Conservation (phyloP, 441 rosid genomes). For the Erysimum cheiri region DNA sequence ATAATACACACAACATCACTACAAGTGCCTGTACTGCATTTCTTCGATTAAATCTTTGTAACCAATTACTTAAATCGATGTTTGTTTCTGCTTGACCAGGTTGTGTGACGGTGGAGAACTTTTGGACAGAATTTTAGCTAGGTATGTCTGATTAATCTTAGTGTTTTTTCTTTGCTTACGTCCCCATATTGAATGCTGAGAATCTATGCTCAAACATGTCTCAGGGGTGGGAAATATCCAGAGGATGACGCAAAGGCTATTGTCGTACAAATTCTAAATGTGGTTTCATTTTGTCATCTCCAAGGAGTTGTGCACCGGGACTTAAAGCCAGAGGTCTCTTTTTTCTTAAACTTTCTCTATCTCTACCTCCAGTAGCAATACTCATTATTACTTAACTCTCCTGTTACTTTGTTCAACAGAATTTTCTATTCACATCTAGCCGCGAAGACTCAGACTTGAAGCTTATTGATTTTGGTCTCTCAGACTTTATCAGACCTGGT, state of each 20-base stretch:
- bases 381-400: neutral
- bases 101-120: slow-evolving; percentile 95
- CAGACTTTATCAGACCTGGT: slow-evolving; percentile 92
- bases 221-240: slow-evolving; percentile 86
- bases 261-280: slow-evolving; percentile 75
- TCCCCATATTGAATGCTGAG: neutral
- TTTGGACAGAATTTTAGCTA: slow-evolving; percentile 85
- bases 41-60: slow-evolving; percentile 15
- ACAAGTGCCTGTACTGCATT: neutral
- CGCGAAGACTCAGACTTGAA: slow-evolving; percentile 84
- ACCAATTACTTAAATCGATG: neutral
- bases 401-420: slow-evolving; percentile 54
- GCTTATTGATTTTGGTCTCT: slow-evolving; percentile 94
- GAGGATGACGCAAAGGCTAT: slow-evolving; percentile 91
- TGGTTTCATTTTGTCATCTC: slow-evolving; percentile 94
- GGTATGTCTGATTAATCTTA: slow-evolving; percentile 49
- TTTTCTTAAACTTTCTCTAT: slow-evolving; percentile 16
- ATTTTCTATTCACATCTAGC: slow-evolving; percentile 81
- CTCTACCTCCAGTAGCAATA: neutral
- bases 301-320: slow-evolving; percentile 97
- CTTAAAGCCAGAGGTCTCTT: slow-evolving; percentile 88
- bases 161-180: neutral
- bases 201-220: slow-evolving; percentile 12
- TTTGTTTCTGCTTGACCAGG: slow-evolving; percentile 50
- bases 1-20: slow-evolving; percentile 19